These are phyloP conservation scores for Zygnema cylindricum DNA, from an alignment of 139 green algal species.

Conservation along the genomic window DNA sequence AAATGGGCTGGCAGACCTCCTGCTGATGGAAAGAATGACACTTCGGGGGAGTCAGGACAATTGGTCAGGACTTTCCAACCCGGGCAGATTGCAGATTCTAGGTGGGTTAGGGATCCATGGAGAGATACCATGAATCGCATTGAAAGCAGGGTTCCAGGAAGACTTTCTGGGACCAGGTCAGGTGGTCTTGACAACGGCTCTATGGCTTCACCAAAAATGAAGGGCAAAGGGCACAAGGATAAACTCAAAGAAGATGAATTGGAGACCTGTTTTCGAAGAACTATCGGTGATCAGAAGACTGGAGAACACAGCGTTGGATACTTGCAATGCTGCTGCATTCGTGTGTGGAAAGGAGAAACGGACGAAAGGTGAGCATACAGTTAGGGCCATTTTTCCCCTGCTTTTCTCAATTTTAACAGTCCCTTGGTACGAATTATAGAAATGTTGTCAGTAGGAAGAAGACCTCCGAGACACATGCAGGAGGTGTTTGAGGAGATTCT, in stretches of 20 bases:
- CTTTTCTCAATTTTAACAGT: neutral
- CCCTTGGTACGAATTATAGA: no score
- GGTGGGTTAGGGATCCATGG: neutral
- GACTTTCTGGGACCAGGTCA: neutral
- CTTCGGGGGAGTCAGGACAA: neutral
- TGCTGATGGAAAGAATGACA: neutral
- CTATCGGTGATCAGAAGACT: conserved; percentile 3
- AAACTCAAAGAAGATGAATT: neutral
- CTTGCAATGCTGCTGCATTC: neutral
- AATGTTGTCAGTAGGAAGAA: no score
- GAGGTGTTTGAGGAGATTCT: no score
- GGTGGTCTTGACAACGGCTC: no score
- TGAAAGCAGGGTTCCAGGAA: neutral
- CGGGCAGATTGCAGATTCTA: neutral
- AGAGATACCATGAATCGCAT: neutral
- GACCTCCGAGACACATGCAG: no score
- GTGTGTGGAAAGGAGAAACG: neutral
- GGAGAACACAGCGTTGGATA: neutral
- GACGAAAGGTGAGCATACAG: conserved; percentile 12
- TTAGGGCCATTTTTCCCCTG: neutral
- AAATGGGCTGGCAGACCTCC: neutral
- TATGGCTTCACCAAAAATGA: neutral
- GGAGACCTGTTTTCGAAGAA: neutral
- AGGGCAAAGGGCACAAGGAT: neutral
- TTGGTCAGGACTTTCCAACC: neutral